A percentile compares a stretch with the other conserved stretches of the same genome.
Conservation (phyloP, 805 yeast genomes). For the Lipomyces spencermartinsiae region DNA sequence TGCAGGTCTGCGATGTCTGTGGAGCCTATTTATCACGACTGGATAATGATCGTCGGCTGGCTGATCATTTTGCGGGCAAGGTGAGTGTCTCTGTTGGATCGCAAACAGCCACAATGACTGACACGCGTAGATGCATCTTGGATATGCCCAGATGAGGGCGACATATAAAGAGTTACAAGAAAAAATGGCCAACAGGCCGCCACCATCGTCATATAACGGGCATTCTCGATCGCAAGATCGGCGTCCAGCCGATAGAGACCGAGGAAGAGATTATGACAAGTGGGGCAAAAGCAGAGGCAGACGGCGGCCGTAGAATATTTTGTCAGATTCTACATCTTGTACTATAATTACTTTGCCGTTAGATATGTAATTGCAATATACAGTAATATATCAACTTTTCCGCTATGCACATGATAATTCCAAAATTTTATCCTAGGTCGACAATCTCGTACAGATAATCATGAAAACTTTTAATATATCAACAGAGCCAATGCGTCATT, state of each 20-base stretch:
- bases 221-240: slow-evolving; percentile 14
- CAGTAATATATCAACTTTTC: background rate
- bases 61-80: slow-evolving; percentile 86
- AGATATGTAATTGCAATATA: background rate
- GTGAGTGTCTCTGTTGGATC: slow-evolving; percentile 2
- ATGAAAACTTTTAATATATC: background rate
- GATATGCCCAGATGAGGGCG: slow-evolving; percentile 74
- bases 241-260: slow-evolving; percentile 13
- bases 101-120: background rate
- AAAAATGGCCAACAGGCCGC: slow-evolving; percentile 14
- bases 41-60: slow-evolving; percentile 86
- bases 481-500: background rate
- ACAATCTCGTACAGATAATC: background rate
- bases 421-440: background rate
- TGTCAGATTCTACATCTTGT: background rate
- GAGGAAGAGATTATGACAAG: slow-evolving; percentile 13
- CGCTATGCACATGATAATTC: background rate
- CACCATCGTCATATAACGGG: slow-evolving; percentile 9
- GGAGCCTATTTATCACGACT: slow-evolving; percentile 86
- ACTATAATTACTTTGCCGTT: background rate
- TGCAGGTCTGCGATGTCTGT: slow-evolving; percentile 88
- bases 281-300: slow-evolving; percentile 17
- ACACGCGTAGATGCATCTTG: slow-evolving; percentile 67
- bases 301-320: background rate
- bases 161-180: slow-evolving; percentile 34